Conservation (phyloP, 2,329 filamentous ascomycete genomes). For the Trichophyton benhamiae region DNA sequence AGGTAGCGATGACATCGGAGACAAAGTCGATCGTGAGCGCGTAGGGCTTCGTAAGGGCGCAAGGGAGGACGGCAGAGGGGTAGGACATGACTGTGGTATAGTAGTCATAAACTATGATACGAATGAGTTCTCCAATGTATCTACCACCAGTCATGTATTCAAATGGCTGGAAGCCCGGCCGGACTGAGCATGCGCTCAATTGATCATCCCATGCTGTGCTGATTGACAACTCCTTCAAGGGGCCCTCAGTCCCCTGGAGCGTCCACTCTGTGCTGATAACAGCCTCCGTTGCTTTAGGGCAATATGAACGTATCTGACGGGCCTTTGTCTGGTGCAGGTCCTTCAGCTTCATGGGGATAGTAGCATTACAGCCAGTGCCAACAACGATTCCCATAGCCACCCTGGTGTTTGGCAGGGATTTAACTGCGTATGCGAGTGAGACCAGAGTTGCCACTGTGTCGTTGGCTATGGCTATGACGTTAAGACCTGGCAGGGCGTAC, state of each 20-base stretch:
- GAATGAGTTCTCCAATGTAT: slow-evolving; percentile 60
- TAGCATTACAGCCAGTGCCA: slow-evolving; percentile 66
- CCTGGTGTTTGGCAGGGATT: slow-evolving; percentile 44
- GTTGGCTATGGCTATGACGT: slow-evolving; percentile 61
- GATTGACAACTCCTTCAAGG: slow-evolving; percentile 48
- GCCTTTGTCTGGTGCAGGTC: slow-evolving; percentile 51
- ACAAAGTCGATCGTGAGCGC: slow-evolving; percentile 57
- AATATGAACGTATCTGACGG: slow-evolving; percentile 33
- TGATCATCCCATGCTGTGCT: slow-evolving; percentile 56
- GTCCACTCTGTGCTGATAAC: slow-evolving; percentile 72
- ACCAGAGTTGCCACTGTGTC: slow-evolving; percentile 65
- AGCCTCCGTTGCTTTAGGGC: slow-evolving; percentile 43
- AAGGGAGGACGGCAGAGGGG: slow-evolving; percentile 38
- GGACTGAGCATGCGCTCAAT: slow-evolving; percentile 51
- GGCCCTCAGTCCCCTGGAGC: slow-evolving; percentile 55
- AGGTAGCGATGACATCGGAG: slow-evolving; percentile 50
- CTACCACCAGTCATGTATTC: slow-evolving; percentile 68
- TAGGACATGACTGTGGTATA: slow-evolving; percentile 36
- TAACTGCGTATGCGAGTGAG: slow-evolving; percentile 60
- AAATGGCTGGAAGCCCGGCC: slow-evolving; percentile 61
- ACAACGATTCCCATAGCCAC: slow-evolving; percentile 66
- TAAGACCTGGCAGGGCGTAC: slow-evolving; percentile 46
- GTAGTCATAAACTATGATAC: slow-evolving; percentile 54
- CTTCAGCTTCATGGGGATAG: slow-evolving; percentile 52
- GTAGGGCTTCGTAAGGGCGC: slow-evolving; percentile 41